A percentile compares a stretch with the other conserved stretches of the same genome.
These are phyloP conservation scores for Acidiella bohemica DNA, from an alignment of 495 filamentous ascomycete species.

Conservation along the genomic window DNA sequence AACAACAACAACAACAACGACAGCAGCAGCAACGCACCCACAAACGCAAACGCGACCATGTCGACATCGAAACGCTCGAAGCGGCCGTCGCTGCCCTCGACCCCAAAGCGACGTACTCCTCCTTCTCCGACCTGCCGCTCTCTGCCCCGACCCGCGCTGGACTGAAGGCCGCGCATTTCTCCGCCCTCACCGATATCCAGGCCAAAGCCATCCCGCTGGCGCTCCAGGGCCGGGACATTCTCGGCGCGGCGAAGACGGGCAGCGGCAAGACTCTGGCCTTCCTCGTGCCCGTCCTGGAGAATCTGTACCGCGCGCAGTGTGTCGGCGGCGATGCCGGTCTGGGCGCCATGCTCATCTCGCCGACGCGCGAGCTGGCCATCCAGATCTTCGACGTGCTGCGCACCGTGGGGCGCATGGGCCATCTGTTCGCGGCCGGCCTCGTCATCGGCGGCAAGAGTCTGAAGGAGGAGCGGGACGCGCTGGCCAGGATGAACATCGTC, in stretches of 20 bases:
- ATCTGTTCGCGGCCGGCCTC: slow-evolving; percentile 83
- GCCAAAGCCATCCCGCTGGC: slow-evolving; percentile 70
- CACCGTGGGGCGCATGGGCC: slow-evolving; percentile 78
- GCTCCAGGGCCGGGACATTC: slow-evolving; percentile 75
- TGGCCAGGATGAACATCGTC: slow-evolving; percentile 92
- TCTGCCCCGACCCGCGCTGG: slow-evolving; percentile 71
- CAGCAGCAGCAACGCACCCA: slow-evolving; percentile 27
- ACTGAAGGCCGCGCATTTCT: slow-evolving; percentile 76
- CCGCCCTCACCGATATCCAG: slow-evolving; percentile 84
- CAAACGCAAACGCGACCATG: slow-evolving; percentile 53
- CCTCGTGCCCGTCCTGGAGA: slow-evolving; percentile 81
- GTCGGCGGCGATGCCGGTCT: slow-evolving; percentile 74
- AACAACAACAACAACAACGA: too few relatives aligned
- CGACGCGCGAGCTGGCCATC: slow-evolving; percentile 86
- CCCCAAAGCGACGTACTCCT: slow-evolving; percentile 25
- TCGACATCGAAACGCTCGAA: slow-evolving; percentile 45
- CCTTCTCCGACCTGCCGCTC: slow-evolving; percentile 54
- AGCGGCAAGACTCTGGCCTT: slow-evolving; percentile 96
- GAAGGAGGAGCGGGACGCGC: slow-evolving; percentile 71
- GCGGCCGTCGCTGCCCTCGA: slow-evolving; percentile 36
- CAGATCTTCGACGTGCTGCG: slow-evolving; percentile 95
- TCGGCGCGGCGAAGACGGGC: slow-evolving; percentile 93
- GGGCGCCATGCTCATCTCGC: slow-evolving; percentile 83
- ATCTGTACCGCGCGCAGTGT: slow-evolving; percentile 84
- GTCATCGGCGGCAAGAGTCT: slow-evolving; percentile 91